These are phyloP conservation scores for Rhododendron williamsianum DNA, from an alignment of 148 eudicot genomes.

Conservation along the genomic window DNA sequence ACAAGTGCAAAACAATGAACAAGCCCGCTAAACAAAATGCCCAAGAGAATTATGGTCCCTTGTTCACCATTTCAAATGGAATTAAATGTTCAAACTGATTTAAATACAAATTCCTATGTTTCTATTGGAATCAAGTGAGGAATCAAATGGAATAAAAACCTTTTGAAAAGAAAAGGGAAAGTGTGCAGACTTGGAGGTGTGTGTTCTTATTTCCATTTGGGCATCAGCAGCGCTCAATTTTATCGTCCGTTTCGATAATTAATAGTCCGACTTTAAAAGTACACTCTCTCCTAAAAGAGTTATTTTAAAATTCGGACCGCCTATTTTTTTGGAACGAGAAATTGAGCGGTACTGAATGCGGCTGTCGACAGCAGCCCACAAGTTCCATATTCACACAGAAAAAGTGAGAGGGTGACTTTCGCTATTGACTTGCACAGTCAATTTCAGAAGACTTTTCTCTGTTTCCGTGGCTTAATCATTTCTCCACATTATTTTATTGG, in stretches of 20 bases:
- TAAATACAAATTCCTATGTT: neutral
- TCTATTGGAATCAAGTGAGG: neutral
- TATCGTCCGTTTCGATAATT: too few species aligned
- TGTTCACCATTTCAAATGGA: neutral
- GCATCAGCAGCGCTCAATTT: too few species aligned
- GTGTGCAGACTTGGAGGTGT: neutral
- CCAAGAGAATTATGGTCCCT: neutral
- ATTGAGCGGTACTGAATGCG: too few species aligned
- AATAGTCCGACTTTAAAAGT: too few species aligned
- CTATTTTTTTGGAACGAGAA: too few species aligned
- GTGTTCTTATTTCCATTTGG: neutral
- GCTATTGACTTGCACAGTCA: conserved; percentile 24
- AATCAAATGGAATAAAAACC: neutral
- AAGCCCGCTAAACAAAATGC: neutral
- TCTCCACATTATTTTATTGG: neutral
- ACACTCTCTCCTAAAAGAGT: too few species aligned
- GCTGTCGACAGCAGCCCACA: too few species aligned
- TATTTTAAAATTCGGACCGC: too few species aligned
- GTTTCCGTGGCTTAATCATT: conserved; percentile 13
- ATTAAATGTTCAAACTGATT: neutral
- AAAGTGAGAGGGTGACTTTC: conserved; percentile 10
- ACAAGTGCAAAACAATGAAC: neutral
- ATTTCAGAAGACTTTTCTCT: conserved; percentile 14
- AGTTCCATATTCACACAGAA: too few species aligned
- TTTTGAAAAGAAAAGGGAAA: neutral